Conservation (phyloP, 192 early-diverging fungal species). For the Rhizophagus prolifer region DNA sequence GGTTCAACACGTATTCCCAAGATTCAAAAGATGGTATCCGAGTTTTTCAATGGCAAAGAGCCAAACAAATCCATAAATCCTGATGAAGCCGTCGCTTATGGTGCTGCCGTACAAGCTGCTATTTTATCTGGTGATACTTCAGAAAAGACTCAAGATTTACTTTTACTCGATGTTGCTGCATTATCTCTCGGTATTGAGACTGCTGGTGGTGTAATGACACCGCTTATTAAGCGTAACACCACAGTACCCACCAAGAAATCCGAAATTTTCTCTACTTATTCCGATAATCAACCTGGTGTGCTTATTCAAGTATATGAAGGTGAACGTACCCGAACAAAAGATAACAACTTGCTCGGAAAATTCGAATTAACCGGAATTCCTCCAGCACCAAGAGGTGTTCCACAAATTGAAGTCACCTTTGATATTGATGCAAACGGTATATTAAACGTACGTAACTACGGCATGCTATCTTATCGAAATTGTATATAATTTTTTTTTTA, state of each 20-base stretch:
- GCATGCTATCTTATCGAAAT: constrained; percentile 45
- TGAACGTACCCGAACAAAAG: constrained; percentile 90
- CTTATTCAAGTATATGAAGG: constrained; percentile 94
- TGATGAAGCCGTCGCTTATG: constrained; percentile 87
- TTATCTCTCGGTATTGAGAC: constrained; percentile 96
- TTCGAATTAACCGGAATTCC: constrained; percentile 96
- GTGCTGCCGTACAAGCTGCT: constrained; percentile 98
- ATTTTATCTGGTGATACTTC: constrained; percentile 93
- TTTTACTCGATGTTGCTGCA: constrained; percentile 90
- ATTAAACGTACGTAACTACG: constrained; percentile 68
- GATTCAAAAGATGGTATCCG: constrained; percentile 88
- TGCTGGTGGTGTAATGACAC: constrained; percentile 92
- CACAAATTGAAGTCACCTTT: constrained; percentile 93
- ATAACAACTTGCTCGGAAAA: constrained; percentile 96
- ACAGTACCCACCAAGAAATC: constrained; percentile 94
- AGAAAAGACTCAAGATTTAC: constrained; percentile 90
- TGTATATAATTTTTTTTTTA: neutral
- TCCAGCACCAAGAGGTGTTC: constrained; percentile 94
- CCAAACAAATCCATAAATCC: constrained; percentile 77
- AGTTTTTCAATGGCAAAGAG: constrained; percentile 99
- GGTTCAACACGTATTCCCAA: neutral
- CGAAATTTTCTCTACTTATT: constrained; percentile 92
- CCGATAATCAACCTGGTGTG: constrained; percentile 93
- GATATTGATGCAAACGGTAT: constrained; percentile 92
- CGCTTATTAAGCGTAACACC: constrained; percentile 93